Conservation (phyloP, 2,329 filamentous ascomycete species). For the Penicillium sumatraense region DNA sequence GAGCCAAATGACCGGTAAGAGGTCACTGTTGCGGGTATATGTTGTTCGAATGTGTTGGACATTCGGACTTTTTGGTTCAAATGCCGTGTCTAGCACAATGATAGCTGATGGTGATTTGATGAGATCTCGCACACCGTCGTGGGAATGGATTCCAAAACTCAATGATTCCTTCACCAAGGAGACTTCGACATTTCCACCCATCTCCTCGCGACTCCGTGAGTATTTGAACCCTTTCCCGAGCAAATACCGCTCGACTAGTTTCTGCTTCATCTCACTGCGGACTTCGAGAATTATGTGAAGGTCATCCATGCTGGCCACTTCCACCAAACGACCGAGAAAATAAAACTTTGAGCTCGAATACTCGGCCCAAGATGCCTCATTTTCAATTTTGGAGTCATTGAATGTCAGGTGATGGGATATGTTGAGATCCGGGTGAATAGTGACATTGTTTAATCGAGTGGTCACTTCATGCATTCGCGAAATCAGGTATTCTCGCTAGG, state of each 20-base stretch:
- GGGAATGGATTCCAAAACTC: conserved; percentile 43
- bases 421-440: conserved; percentile 51
- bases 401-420: conserved; percentile 43
- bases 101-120: conserved; percentile 45
- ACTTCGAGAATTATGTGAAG: conserved; percentile 47
- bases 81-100: conserved; percentile 49
- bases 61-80: conserved; percentile 44
- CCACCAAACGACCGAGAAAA: conserved; percentile 48
- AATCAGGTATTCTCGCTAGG: conserved; percentile 30
- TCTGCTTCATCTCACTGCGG: conserved; percentile 39
- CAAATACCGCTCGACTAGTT: conserved; percentile 49
- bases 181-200: conserved; percentile 40
- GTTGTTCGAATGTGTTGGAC: conserved; percentile 45
- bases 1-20: conserved; percentile 50
- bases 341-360: conserved; percentile 54
- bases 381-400: conserved; percentile 36
- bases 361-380: conserved; percentile 51
- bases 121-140: conserved; percentile 35
- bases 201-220: conserved; percentile 36
- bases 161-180: conserved; percentile 40
- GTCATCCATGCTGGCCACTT: conserved; percentile 38
- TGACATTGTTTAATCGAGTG: conserved; percentile 45
- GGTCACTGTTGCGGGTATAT: conserved; percentile 37
- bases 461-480: conserved; percentile 41
- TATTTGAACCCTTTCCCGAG: conserved; percentile 44